These are phyloP conservation scores for Kodamaea jinghongensis DNA, from an alignment of 805 yeast species.

Conservation along the genomic window DNA sequence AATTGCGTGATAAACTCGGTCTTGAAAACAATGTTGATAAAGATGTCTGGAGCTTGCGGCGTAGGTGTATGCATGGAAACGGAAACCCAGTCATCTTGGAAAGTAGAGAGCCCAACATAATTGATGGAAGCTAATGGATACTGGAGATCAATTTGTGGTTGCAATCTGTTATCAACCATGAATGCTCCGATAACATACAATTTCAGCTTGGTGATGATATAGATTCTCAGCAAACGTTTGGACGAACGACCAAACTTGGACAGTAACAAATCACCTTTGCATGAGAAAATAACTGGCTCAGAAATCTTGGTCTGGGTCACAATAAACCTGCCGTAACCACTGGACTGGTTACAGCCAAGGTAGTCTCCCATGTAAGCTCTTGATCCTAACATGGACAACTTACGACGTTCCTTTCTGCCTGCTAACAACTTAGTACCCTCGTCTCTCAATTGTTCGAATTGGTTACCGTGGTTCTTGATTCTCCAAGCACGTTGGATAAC, in stretches of 20 bases:
- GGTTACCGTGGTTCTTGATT: conserved; percentile 73
- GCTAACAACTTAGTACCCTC: conserved; percentile 70
- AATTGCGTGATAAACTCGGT: conserved; percentile 83
- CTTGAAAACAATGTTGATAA: conserved; percentile 78
- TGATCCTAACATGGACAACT: conserved; percentile 81
- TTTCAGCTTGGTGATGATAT: conserved; percentile 60
- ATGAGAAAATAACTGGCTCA: conserved; percentile 73
- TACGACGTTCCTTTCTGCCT: conserved; percentile 83
- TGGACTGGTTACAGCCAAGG: conserved; percentile 70
- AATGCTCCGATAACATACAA: conserved; percentile 74
- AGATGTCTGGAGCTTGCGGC: conserved; percentile 65
- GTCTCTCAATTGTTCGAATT: conserved; percentile 81
- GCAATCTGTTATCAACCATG: conserved; percentile 55
- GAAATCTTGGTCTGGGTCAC: conserved; percentile 65
- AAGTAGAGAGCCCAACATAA: conserved; percentile 64
- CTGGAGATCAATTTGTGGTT: conserved; percentile 59
- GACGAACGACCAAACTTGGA: conserved; percentile 94
- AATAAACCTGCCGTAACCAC: conserved; percentile 73
- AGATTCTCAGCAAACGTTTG: conserved; percentile 66
- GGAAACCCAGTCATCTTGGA: conserved; percentile 94
- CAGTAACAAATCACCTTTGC: conserved; percentile 74
- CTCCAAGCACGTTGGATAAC: conserved; percentile 81
- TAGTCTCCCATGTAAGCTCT: conserved; percentile 95
- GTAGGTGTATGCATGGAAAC: conserved; percentile 49
- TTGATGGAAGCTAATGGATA: conserved; percentile 59